Percentiles rank a stretch among this genome's conserved stretches.
Conservation (phyloP, 441 rosid genomes). For the Jatropha podagrica region DNA sequence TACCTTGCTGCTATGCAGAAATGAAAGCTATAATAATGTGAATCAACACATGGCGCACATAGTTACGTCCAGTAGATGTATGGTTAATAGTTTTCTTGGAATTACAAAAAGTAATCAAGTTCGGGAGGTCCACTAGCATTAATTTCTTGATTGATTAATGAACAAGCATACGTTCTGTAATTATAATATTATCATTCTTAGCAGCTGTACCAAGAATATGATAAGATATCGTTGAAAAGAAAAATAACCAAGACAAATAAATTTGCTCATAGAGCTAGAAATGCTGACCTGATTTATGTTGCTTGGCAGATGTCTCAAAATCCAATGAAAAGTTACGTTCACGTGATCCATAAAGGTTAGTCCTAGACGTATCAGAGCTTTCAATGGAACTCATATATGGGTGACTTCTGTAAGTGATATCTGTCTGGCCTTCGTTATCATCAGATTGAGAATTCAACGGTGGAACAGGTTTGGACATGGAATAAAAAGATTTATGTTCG, state of each 20-base stretch:
- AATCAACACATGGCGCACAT: background rate
- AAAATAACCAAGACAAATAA: background rate
- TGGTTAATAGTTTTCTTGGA: background rate
- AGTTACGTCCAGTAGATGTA: background rate
- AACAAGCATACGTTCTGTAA: background rate
- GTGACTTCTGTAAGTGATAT: constrained; percentile 20
- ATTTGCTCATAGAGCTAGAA: background rate
- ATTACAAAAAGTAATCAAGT: background rate
- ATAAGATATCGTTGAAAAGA: background rate
- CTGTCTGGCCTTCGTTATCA: constrained; percentile 26
- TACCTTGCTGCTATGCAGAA: background rate
- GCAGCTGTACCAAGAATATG: too few relatives aligned
- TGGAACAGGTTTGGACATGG: constrained; percentile 40
- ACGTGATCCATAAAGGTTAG: constrained; percentile 1
- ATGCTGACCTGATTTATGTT: constrained; percentile 36
- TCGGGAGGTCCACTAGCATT: too few relatives aligned
- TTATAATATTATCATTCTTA: too few relatives aligned
- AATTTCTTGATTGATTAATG: too few relatives aligned
- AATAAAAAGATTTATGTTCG: constrained; percentile 36
- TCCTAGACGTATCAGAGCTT: constrained; percentile 14
- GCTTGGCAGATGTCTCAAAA: constrained; percentile 22
- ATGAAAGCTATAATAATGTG: background rate
- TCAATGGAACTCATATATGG: constrained; percentile 19
- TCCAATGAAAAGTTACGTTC: constrained; percentile 17
- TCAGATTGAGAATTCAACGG: constrained; percentile 15